Conservation (phyloP, 177 flowering plant genomes). For the Vitis hybrid region DNA sequence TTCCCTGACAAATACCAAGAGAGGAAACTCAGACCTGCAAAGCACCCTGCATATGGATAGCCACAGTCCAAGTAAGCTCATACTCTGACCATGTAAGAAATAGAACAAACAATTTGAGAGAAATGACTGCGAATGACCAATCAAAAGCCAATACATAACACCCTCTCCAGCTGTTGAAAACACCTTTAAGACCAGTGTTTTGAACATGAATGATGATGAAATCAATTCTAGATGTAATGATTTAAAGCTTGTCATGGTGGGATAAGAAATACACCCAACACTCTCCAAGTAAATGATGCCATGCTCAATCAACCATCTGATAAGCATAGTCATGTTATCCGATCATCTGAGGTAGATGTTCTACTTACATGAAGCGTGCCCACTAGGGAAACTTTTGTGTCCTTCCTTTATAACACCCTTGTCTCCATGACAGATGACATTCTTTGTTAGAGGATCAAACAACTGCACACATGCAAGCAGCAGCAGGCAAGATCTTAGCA, state of each 20-base stretch:
- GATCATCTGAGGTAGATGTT: neutral
- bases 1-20: conserved; percentile 5
- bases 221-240: no score
- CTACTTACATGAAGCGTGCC: conserved; percentile 28
- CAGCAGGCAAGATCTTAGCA: no score
- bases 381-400: conserved; percentile 38
- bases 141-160: neutral
- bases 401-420: conserved; percentile 27
- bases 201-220: no score
- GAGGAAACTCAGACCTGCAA: conserved; percentile 1
- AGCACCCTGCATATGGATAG: neutral
- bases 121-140: neutral
- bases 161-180: neutral
- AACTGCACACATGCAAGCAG: conserved; percentile 1
- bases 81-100: no score
- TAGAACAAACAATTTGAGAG: no score
- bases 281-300: no score
- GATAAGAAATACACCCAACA: no score
- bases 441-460: conserved; percentile 5
- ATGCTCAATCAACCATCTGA: no score
- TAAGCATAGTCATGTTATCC: no score
- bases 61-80: no score
- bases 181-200: neutral
- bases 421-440: conserved; percentile 27
- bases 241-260: no score